A percentile compares a stretch with the other conserved stretches of the same genome.
These are phyloP conservation scores for Hypoxylon sp. DNA, from an alignment of 2,329 filamentous ascomycete genomes.

Conservation along the genomic window DNA sequence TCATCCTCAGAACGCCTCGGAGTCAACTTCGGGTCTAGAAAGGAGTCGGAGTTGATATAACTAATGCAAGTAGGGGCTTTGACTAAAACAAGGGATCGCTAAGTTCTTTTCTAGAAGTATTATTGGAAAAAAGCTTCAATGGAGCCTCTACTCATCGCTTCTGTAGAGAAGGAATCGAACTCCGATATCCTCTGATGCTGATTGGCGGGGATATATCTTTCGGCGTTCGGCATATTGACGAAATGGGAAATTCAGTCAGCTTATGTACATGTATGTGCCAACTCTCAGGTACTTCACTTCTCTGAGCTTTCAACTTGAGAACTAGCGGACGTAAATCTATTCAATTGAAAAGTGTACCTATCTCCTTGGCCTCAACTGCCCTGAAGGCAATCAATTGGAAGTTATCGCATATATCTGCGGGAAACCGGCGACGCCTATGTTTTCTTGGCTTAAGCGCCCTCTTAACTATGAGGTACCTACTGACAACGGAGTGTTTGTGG, in stretches of 20 bases:
- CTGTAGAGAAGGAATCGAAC: constrained; percentile 18
- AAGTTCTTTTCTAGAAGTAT: background rate
- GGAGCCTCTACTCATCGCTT: background rate
- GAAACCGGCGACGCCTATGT: background rate
- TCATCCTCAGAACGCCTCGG: constrained; percentile 40
- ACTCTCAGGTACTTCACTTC: background rate
- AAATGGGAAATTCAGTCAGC: constrained; percentile 24
- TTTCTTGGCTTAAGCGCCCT: background rate
- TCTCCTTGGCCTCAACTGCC: background rate
- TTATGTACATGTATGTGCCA: background rate
- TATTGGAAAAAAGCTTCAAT: background rate
- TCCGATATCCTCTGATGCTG: constrained; percentile 39
- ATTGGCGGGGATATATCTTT: constrained; percentile 36
- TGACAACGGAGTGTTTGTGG: background rate
- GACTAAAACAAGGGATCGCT: constrained; percentile 9
- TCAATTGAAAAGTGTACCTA: background rate
- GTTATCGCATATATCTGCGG: background rate
- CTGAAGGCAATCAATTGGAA: background rate
- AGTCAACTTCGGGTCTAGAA: constrained; percentile 15
- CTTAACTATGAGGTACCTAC: background rate
- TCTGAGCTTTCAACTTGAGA: background rate
- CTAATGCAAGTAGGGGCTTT: background rate
- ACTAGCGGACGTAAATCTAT: background rate
- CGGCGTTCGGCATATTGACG: constrained; percentile 45
- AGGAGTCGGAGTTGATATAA: constrained; percentile 35